A percentile compares a stretch with the other conserved stretches of the same genome.
Conservation (phyloP, 2,329 filamentous ascomycete genomes). For the Hypoxylon sp. region DNA sequence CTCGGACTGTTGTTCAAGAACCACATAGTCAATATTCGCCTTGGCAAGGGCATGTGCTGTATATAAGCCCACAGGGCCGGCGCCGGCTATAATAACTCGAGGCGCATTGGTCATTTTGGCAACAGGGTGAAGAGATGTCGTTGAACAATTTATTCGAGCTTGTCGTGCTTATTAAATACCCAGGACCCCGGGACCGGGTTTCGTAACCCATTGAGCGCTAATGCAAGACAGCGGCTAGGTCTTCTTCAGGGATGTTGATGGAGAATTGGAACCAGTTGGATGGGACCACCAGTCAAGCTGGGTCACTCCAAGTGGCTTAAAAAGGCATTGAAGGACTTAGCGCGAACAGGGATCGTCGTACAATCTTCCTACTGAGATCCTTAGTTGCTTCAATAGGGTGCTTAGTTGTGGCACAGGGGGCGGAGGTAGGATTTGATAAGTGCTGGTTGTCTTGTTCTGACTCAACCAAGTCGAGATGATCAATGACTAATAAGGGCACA, state of each 20-base stretch:
- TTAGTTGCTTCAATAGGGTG: neutral
- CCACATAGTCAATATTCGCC: slow-evolving; percentile 54
- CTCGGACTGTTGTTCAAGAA: slow-evolving; percentile 52
- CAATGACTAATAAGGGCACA: neutral
- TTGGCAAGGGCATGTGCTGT: slow-evolving; percentile 44
- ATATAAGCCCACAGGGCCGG: slow-evolving; percentile 43
- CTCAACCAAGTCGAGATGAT: neutral
- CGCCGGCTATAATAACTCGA: slow-evolving; percentile 42
- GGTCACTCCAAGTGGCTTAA: neutral
- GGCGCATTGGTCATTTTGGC: slow-evolving; percentile 4
- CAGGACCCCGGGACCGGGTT: neutral
- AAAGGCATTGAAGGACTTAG: neutral
- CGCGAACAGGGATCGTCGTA: neutral
- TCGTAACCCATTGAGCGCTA: neutral
- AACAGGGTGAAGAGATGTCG: neutral
- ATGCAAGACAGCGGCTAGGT: neutral
- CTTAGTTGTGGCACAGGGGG: neutral
- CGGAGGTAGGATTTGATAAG: neutral
- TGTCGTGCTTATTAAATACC: slow-evolving; percentile 1
- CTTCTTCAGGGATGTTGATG: neutral
- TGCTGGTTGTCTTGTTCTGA: neutral
- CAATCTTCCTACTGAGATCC: neutral
- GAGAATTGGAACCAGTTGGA: neutral
- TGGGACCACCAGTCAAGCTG: neutral
- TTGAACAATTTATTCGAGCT: neutral